Percentiles rank a stretch among this genome's conserved stretches.
Conservation (phyloP, 2,329 filamentous ascomycete genomes). For the Hypoxylon sp. region DNA sequence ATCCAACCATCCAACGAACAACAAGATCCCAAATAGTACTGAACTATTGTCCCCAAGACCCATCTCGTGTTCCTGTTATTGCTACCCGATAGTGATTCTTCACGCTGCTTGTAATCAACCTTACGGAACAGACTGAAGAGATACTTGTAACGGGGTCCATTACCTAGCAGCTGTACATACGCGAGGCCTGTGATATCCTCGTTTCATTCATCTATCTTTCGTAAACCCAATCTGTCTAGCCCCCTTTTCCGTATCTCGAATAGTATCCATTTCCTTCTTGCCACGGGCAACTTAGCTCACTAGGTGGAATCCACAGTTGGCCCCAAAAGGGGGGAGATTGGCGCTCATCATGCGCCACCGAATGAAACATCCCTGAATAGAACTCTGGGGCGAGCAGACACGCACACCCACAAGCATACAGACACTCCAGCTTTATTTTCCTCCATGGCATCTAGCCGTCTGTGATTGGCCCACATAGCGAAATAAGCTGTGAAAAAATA, state of each 20-base stretch:
- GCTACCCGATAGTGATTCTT: slow-evolving; percentile 31
- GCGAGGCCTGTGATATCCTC: not conserved
- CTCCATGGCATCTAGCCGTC: slow-evolving; percentile 5
- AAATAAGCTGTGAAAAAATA: slow-evolving; percentile 45
- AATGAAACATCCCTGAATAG: slow-evolving; percentile 16
- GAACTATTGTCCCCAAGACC: slow-evolving; percentile 38
- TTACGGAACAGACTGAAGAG: slow-evolving; percentile 12
- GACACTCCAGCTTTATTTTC: slow-evolving; percentile 22
- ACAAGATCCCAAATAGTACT: slow-evolving; percentile 37
- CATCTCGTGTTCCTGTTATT: slow-evolving; percentile 42
- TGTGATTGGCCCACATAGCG: slow-evolving; percentile 45
- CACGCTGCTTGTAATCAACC: slow-evolving; percentile 28
- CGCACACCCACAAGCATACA: slow-evolving; percentile 3
- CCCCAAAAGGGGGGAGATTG: slow-evolving; percentile 25
- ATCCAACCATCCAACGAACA: slow-evolving; percentile 36
- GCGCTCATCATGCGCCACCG: slow-evolving; percentile 32
- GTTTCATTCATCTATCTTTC: not conserved
- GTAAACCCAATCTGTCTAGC: not conserved
- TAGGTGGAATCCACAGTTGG: slow-evolving; percentile 30
- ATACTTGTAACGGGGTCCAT: slow-evolving; percentile 10
- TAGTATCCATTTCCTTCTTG: slow-evolving; percentile 14
- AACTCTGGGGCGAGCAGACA: slow-evolving; percentile 19
- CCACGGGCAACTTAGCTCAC: slow-evolving; percentile 26
- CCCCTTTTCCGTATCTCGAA: slow-evolving; percentile 25
- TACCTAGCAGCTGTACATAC: slow-evolving; percentile 25